These are phyloP conservation scores for Lecanoromycetidae sp. DNA, from an alignment of 2,329 filamentous ascomycete species.

Conservation along the genomic window DNA sequence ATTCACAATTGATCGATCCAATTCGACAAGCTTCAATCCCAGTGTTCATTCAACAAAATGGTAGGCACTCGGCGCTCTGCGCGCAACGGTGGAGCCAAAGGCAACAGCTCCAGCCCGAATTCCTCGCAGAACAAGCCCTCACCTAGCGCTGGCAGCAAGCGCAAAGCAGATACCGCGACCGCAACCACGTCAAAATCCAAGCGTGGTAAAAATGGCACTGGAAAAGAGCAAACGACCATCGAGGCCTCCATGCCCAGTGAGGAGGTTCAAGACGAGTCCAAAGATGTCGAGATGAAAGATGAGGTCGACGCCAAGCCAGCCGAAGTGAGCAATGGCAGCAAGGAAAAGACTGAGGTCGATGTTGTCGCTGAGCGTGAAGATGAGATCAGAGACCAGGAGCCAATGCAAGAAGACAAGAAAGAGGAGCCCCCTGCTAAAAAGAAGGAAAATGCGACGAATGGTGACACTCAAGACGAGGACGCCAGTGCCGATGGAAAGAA, in stretches of 20 bases:
- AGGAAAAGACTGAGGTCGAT: constrained; percentile 11
- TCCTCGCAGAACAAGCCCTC: constrained; percentile 19
- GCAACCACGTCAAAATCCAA: constrained; percentile 32
- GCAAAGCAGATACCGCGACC: constrained; percentile 23
- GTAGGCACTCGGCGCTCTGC: constrained; percentile 14
- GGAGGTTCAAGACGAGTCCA: constrained; percentile 22
- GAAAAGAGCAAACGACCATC: constrained; percentile 36
- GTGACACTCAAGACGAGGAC: constrained; percentile 8
- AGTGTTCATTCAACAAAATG: constrained; percentile 2
- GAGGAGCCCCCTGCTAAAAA: constrained; percentile 13
- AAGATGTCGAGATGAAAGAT: constrained; percentile 19
- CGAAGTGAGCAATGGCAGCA: constrained; percentile 13
- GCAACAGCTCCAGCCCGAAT: constrained; percentile 10
- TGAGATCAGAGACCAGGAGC: constrained; percentile 14
- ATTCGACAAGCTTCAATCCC: background rate
- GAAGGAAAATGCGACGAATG: constrained; percentile 12
- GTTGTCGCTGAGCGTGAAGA: constrained; percentile 16
- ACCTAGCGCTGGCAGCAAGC: constrained; percentile 26
- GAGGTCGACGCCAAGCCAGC: constrained; percentile 18
- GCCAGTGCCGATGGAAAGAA: constrained; percentile 17
- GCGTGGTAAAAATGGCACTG: constrained; percentile 28
- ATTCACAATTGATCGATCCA: no score
- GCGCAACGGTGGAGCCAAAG: constrained; percentile 15
- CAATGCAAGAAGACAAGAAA: constrained; percentile 5
- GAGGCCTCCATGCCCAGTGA: constrained; percentile 36